Conservation (phyloP, 495 filamentous ascomycete species). For the Penicillium atrosanguineum region DNA sequence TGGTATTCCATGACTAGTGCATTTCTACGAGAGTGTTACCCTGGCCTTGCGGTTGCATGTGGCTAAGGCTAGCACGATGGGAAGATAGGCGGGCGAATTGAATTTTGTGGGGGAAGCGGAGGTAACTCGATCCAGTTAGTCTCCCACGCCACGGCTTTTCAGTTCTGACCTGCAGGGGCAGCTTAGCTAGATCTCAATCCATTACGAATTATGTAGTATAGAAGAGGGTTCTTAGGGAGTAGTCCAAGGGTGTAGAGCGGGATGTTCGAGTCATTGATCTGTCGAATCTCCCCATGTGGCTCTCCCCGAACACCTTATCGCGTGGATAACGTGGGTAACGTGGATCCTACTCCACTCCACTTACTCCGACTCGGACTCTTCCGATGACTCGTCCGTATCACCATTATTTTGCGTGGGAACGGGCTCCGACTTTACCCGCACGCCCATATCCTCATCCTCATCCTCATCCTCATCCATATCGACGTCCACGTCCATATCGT, state of each 20-base stretch:
- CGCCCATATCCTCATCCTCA: not conserved
- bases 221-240: no score
- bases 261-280: not conserved
- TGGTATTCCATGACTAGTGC: not conserved
- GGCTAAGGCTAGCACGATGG: not conserved
- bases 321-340: no score
- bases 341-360: not conserved
- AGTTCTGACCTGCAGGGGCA: not conserved
- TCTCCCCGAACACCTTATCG: not conserved
- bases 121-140: not conserved
- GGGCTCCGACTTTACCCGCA: slow-evolving; percentile 15
- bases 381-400: not conserved
- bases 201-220: no score
- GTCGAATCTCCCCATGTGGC: not conserved
- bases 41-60: not conserved
- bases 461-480: slow-evolving; percentile 5
- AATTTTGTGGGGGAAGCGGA: not conserved
- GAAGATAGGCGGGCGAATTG: not conserved
- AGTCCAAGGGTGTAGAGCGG: no score
- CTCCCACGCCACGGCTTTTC: not conserved
- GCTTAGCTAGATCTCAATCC: no score
- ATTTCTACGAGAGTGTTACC: not conserved
- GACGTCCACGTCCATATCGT: slow-evolving; percentile 27
- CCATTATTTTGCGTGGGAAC: not conserved
- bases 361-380: not conserved